A percentile compares a stretch with the other conserved stretches of the same genome.
These are phyloP conservation scores for Mycosarcoma mackinlayi DNA, from an alignment of 1,284 basidiomycete genomes.

Conservation along the genomic window DNA sequence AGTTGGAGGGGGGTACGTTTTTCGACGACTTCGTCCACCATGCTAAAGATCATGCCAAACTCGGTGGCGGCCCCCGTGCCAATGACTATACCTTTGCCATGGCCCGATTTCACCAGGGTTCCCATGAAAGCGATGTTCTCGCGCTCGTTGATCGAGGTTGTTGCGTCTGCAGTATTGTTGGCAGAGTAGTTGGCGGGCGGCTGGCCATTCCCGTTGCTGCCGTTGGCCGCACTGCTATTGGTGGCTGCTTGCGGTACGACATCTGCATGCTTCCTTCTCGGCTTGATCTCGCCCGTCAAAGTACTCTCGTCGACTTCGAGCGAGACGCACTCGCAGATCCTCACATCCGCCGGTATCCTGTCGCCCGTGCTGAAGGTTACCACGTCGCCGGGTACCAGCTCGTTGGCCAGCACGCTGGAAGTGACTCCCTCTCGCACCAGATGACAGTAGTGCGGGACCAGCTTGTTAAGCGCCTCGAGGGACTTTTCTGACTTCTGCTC, in stretches of 20 bases:
- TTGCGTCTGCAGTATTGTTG: background rate
- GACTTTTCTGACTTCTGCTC: conserved; percentile 94
- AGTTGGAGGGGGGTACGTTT: conserved; percentile 91
- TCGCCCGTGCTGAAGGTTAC: conserved; percentile 88
- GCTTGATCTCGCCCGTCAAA: conserved; percentile 90
- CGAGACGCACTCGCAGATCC: conserved; percentile 80
- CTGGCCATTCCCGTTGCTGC: background rate
- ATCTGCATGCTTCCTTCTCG: conserved; percentile 78
- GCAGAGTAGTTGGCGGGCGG: background rate
- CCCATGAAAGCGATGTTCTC: conserved; percentile 96
- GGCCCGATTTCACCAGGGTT: conserved; percentile 89
- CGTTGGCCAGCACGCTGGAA: conserved; percentile 83
- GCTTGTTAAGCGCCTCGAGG: conserved; percentile 92
- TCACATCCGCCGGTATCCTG: conserved; percentile 90
- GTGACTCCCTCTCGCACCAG: conserved; percentile 76
- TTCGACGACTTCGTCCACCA: conserved; percentile 98
- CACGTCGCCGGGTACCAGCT: conserved; percentile 92
- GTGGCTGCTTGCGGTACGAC: conserved; percentile 63
- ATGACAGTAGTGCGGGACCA: conserved; percentile 95
- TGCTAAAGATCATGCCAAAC: conserved; percentile 94
- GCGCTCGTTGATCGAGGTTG: conserved; percentile 79
- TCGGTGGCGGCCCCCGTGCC: conserved; percentile 90
- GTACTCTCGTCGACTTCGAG: conserved; percentile 96
- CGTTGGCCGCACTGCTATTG: conserved; percentile 7
- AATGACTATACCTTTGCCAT: conserved; percentile 87